Base-by-base conservation (phyloP, 2,329 filamentous ascomycete species). In the Thelonectria olida region DNA sequence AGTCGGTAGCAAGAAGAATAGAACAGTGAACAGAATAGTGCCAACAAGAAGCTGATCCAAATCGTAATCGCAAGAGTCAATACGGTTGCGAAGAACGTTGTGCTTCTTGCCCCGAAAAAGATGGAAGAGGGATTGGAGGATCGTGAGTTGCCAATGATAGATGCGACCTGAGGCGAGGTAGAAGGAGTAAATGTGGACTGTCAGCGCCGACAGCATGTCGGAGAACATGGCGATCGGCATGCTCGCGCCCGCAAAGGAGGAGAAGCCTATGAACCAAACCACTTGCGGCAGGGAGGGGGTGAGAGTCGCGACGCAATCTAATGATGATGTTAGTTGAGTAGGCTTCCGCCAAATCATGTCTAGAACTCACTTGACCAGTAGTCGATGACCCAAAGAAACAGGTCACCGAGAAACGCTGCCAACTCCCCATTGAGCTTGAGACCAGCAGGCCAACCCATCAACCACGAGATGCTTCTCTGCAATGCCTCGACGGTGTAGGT, bases 11-110 rank as follows among this genome's bases (percentile, higher is more conserved):
- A 99, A 84, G 76, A 98, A 99, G 79, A 97, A 97, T 1, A 99
- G 85, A 7, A 99, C 82, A 0, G 96, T 98, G 74, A 99, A 99
- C 19, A 99, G 83, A 61, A 99, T 98, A 1, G 96, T 99, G 62
- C 96, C 96, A 7, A 99, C 89, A 7, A 99, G 88, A 4, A 99
- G 87, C 79, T 99, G 96, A 75, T 99, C 96, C 22, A 99, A 86
- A 75, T 98, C 96, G 79, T 99, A 99, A 79, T 98, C 96, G 82
- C 96, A 99, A 47, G 94, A 97, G 76, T 99, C 96, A 72, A 99
- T 98, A 79, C 96, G 93, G 74, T 97, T 97, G 63, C 96, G 91
- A 20, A 99, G 86, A 15, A 99, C 91, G 69, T 99, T 99, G 74
- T 97, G 91, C 78, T 99, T 99, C 81, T 97, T 98, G 60, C 96